Conservation (phyloP, 441 rosid genomes). For the Populus hybrid region DNA sequence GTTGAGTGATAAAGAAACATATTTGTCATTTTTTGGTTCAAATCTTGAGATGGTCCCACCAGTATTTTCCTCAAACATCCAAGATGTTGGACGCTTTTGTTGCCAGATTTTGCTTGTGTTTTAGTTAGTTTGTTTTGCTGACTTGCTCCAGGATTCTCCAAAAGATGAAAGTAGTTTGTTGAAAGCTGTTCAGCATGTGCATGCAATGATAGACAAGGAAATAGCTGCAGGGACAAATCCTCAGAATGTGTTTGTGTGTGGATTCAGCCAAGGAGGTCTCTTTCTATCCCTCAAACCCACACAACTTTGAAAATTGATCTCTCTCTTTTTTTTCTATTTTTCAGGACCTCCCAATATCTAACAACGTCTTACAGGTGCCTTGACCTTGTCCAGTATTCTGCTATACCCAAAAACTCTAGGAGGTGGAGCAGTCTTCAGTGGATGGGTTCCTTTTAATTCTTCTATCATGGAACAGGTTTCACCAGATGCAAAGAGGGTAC, state of each 20-base stretch:
- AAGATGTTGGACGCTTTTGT: slow-evolving; percentile 1
- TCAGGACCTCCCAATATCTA: slow-evolving; percentile 4
- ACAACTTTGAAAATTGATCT: not conserved
- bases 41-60: not conserved
- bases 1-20: not conserved
- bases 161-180: slow-evolving; percentile 66
- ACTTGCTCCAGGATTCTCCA: slow-evolving; percentile 54
- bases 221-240: slow-evolving; percentile 63
- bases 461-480: slow-evolving; percentile 48
- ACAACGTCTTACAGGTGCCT: slow-evolving; percentile 58
- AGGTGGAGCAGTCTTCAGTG: slow-evolving; percentile 82
- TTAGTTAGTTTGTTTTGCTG: slow-evolving; percentile 3
- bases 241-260: slow-evolving; percentile 70
- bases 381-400: slow-evolving; percentile 77
- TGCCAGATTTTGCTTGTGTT: not conserved
- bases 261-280: slow-evolving; percentile 95
- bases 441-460: slow-evolving; percentile 85
- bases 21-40: not conserved
- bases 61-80: not conserved
- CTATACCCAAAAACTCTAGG: slow-evolving; percentile 77
- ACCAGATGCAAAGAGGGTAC: slow-evolving; percentile 64
- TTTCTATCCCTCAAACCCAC: slow-evolving; percentile 17
- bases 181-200: slow-evolving; percentile 72
- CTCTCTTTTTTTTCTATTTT: not conserved
- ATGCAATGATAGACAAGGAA: slow-evolving; percentile 72